These are phyloP conservation scores for Mortierella sp. DNA, from an alignment of 371 early-diverging fungal genomes.

Conservation along the genomic window DNA sequence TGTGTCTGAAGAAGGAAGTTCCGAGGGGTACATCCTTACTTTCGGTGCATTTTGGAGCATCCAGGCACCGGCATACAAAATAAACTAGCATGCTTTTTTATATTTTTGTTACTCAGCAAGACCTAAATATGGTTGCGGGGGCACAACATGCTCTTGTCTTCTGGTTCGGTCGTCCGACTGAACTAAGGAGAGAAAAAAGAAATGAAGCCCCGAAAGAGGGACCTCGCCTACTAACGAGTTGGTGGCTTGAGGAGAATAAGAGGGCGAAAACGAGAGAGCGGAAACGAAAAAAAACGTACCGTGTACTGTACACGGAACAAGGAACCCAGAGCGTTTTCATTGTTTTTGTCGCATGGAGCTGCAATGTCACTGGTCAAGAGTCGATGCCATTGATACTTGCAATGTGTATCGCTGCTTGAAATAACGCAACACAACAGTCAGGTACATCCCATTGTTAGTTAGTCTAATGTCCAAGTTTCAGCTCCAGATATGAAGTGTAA, in stretches of 20 bases:
- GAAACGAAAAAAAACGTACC: neutral
- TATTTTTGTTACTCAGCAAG: neutral
- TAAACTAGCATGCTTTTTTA: neutral
- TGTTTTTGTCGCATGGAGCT: constrained; percentile 10
- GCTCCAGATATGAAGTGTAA: neutral
- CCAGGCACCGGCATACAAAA: neutral
- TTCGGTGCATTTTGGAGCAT: neutral
- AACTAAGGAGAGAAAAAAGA: neutral
- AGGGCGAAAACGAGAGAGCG: neutral
- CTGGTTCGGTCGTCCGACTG: neutral
- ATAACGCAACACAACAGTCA: neutral
- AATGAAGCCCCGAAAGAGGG: neutral
- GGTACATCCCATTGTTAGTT: neutral
- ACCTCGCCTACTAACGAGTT: neutral
- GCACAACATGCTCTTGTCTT: neutral
- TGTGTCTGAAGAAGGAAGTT: constrained; percentile 13
- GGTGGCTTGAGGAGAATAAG: no score
- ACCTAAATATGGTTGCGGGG: neutral
- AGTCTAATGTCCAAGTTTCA: neutral
- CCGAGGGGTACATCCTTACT: neutral
- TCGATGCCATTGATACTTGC: neutral
- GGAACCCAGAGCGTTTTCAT: neutral
- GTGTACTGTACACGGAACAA: neutral
- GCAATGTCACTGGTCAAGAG: neutral
- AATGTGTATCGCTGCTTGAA: neutral